Evolutionary conservation across 306 rosid genomes (phyloP), one percentile per base, ranked within the genome.

Genomic region (Hylodesmum podocarpum): DNA sequence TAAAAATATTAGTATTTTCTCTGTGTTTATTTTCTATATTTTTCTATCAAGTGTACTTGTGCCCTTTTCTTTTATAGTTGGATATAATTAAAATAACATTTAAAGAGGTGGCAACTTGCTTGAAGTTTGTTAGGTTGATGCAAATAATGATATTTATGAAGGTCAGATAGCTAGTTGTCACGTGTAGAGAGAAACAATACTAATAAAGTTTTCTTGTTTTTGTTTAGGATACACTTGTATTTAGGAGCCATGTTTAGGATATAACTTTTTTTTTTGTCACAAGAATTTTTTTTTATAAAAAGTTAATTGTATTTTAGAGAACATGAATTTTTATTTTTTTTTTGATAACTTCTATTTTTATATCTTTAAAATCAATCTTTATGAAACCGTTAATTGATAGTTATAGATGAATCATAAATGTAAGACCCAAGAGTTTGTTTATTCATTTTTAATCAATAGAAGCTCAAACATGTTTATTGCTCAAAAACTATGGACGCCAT

Each of bases 91-190:
- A 72, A 75, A 57, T 21, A 39, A 43, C 28, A 43, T 21, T 40
- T 2, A 59, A 65, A 40, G 63, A 12, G 36, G 22, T 44, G 18
- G 69, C 80, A 67, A 49, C 50, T 34, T 47, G 84, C 65, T 11
- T 27, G 36, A 36, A 50, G 47, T 29, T 47, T 66, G 80, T 67
- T 69, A 76, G 81, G 78, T 76, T 50, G 29, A 34, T 41, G 15
- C 50, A 31, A 55, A 66, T 43, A 73, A 73, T 80, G 58, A 40
- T 54, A 77, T 40, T 41, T 67, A 77, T 57, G 79, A 65, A 51
- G 75, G 74, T 81, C 81, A 49, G 66, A 50, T 37, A 15, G 19
- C 21, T 21, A 55, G 66, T 47, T 57, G 80, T 66, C 81, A 75
- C 61, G 67, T 75, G 78, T 25, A 18, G 15, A 10, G 12, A 1